Evolutionary conservation across 2,329 filamentous ascomycete genomes (phyloP).

Genomic region (Exophiala spinifera): DNA sequence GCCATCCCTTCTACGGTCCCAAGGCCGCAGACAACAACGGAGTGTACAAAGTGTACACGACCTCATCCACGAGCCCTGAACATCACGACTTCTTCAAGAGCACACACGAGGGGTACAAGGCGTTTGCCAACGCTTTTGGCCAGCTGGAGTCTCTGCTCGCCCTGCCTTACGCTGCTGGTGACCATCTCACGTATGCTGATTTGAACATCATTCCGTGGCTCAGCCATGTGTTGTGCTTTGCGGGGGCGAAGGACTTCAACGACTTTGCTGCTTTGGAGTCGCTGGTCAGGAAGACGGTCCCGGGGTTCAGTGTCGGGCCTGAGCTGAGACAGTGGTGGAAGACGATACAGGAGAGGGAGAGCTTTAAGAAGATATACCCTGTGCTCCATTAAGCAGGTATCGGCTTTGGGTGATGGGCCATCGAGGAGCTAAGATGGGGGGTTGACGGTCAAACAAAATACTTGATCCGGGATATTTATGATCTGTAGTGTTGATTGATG

Average conservation of each 20-base stretch:
- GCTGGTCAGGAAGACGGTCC: slow-evolving; percentile 17
- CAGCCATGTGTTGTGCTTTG: slow-evolving; percentile 19
- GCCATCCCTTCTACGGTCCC: slow-evolving; percentile 17
- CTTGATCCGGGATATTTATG: too few species aligned
- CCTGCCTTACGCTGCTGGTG: slow-evolving; percentile 18
- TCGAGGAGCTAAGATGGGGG: too few species aligned
- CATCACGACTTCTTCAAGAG: slow-evolving; percentile 18
- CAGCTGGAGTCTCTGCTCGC: slow-evolving; percentile 13
- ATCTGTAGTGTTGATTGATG: too few species aligned
- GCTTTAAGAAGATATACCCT: slow-evolving; percentile 16
- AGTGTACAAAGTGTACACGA: slow-evolving; percentile 13
- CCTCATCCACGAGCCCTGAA: not conserved
- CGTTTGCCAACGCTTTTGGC: slow-evolving; percentile 10
- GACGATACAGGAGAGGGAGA: slow-evolving; percentile 5
- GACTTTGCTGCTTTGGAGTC: slow-evolving; percentile 16
- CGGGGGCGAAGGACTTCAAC: slow-evolving; percentile 6
- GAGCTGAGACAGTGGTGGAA: slow-evolving; percentile 17
- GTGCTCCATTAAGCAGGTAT: slow-evolving; percentile 5
- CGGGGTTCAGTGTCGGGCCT: slow-evolving; percentile 17
- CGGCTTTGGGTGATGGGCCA: too few species aligned
- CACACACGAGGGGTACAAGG: slow-evolving; percentile 9
- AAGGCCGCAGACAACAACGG: slow-evolving; percentile 12
- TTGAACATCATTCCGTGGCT: slow-evolving; percentile 23
- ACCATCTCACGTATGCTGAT: slow-evolving; percentile 19
- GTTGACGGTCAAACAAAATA: too few species aligned